Percentiles rank a stretch among this genome's conserved stretches.
Conservation (phyloP, 169 alveolate genomes). For the Neospora caninum region DNA sequence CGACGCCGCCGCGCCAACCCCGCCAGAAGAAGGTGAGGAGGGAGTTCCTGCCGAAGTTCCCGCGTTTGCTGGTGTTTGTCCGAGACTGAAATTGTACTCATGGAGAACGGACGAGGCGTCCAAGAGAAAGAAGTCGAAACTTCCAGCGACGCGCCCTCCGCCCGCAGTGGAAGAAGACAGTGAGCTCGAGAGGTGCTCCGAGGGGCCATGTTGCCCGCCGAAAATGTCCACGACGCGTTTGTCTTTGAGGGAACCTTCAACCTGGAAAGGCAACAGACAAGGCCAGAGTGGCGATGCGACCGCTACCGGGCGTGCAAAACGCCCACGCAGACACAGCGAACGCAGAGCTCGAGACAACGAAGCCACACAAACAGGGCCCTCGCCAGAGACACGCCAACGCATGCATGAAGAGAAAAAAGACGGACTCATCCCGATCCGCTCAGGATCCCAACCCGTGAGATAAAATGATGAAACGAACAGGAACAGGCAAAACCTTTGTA, state of each 20-base stretch:
- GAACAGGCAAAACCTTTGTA: too few relatives aligned
- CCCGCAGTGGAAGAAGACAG: neutral
- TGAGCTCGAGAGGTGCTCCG: neutral
- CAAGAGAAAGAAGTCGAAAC: neutral
- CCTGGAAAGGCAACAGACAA: neutral
- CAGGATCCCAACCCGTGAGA: too few relatives aligned
- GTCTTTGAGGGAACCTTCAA: conserved; percentile 12
- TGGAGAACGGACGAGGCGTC: neutral
- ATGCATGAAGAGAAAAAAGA: too few relatives aligned
- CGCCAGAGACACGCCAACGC: too few relatives aligned
- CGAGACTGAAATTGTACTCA: neutral
- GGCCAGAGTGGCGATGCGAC: too few relatives aligned
- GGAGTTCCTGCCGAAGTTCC: conserved; percentile 4
- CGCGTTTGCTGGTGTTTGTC: neutral
- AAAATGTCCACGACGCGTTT: neutral
- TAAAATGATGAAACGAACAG: too few relatives aligned
- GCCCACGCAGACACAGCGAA: too few relatives aligned
- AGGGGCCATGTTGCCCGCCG: neutral
- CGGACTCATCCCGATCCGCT: too few relatives aligned
- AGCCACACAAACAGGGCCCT: too few relatives aligned
- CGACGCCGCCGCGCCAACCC: too few relatives aligned
- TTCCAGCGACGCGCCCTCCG: neutral
- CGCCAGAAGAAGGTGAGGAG: neutral
- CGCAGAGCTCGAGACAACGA: too few relatives aligned
- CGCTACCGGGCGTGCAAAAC: too few relatives aligned